A percentile compares a stretch with the other conserved stretches of the same genome.
Evolutionary conservation across 1,284 basidiomycete species (phyloP).

Genomic region (Sphaerobolus stellatus): DNA sequence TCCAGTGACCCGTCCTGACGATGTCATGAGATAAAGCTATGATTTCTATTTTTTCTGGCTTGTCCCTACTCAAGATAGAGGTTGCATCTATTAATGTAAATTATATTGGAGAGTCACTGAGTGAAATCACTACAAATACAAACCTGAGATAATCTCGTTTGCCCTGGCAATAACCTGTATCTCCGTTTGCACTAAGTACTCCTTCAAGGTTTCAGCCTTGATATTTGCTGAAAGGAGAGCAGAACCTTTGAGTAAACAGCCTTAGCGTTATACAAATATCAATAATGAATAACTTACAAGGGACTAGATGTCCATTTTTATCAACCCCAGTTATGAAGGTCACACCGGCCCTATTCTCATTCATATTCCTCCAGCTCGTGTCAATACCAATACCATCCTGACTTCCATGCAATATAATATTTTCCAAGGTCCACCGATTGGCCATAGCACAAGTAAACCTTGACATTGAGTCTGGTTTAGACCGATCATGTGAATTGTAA

Average conservation of each 20-base stretch:
- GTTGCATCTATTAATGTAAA: too few species aligned
- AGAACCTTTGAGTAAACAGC: background rate
- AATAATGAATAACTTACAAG: background rate
- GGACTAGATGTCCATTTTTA: background rate
- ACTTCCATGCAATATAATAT: background rate
- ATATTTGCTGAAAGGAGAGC: background rate
- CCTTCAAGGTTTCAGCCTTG: background rate
- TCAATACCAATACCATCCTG: conserved; percentile 1
- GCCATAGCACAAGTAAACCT: conserved; percentile 1
- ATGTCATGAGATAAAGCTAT: too few species aligned
- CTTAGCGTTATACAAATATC: background rate
- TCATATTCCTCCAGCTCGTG: conserved; percentile 4
- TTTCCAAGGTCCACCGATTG: background rate
- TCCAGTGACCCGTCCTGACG: too few species aligned
- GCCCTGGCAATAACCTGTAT: background rate
- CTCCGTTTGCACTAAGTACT: background rate
- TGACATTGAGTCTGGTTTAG: background rate
- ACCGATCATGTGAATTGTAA: background rate
- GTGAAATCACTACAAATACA: too few species aligned
- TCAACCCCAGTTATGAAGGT: conserved; percentile 3
- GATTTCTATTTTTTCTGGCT: too few species aligned
- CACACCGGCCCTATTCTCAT: conserved; percentile 1
- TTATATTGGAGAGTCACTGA: too few species aligned
- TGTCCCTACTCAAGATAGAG: too few species aligned
- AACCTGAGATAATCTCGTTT: background rate